These are phyloP conservation scores for Ophiocordyceps robertsii DNA, from an alignment of 2,329 filamentous ascomycete genomes.

Conservation along the genomic window DNA sequence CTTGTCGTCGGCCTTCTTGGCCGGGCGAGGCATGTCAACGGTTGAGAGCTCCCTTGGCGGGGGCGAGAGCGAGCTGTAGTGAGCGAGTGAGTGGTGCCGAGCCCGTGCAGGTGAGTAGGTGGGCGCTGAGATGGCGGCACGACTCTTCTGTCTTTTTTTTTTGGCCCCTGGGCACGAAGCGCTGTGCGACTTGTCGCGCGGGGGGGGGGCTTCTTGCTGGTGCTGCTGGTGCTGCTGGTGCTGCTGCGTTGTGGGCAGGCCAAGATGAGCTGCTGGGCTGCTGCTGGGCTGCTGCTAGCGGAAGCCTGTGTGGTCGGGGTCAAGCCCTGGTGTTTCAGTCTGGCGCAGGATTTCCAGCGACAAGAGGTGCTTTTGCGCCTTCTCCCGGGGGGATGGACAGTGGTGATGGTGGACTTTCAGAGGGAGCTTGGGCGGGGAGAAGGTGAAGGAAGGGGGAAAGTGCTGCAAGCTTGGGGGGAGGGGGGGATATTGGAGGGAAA, in stretches of 20 bases:
- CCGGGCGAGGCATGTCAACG: constrained; percentile 29
- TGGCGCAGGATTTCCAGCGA: constrained; percentile 1
- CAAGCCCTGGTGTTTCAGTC: constrained; percentile 1
- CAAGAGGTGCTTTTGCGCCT: not conserved
- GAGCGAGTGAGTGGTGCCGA: not conserved
- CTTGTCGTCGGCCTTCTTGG: constrained; percentile 28
- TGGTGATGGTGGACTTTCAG: constrained; percentile 5
- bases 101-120: too few species aligned
- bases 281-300: too few species aligned
- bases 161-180: not conserved
- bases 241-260: too few species aligned
- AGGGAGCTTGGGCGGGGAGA: constrained; percentile 1
- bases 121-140: too few species aligned
- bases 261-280: too few species aligned
- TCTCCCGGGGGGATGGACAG: constrained; percentile 1
- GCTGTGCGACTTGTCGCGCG: too few species aligned
- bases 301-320: too few species aligned
- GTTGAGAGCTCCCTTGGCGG: too few species aligned
- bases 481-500: constrained; percentile 13
- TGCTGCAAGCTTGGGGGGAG: constrained; percentile 8
- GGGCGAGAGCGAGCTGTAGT: not conserved
- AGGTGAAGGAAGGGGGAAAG: not conserved
- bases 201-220: too few species aligned
- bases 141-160: not conserved
- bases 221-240: too few species aligned